Base-by-base conservation (phyloP, 257 asterid genomes). In the Lycium ferocissimum region DNA sequence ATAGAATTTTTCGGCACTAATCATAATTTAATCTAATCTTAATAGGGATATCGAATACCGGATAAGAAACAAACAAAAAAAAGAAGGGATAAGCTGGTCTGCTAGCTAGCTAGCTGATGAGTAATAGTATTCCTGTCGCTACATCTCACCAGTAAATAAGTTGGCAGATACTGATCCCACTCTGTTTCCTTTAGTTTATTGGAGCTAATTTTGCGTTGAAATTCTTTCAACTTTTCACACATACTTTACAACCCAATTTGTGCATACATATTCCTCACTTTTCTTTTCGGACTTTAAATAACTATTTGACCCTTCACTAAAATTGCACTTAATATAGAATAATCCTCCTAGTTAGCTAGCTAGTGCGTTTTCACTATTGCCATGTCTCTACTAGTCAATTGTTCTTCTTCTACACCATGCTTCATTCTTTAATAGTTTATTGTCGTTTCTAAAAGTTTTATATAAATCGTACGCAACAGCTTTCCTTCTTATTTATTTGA, bases 271-370 rank as follows among this genome's bases (percentile, higher is more conserved):
- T 81, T 81, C 84, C 59, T 81, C 40, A 17, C 84, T 38, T 80
- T 80, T 80, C 43, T 45, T 81, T 61, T 58, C 56, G 0, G 13
- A 38, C 84, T 61, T 80, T 58, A 80, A 11, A 82, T 20, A 85
- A 87, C 37, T 86, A 85, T 83, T 90, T 88, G 90, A 90, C 89
- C 78, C 38, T 51, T 43, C 76, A 59, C 76, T 81, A 62, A 81
- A 15, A 3, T 22, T 51, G 13, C 59, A 81, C 59, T 43, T 13
- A 57, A 4, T 38, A 43, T 76, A 47, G 62, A 26, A 75, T 75
- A 26, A 49, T 49, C 45, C 18, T 75, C 45, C 45, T 7, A 51
- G 57, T 3, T 20, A 47, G 17, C 56, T 71, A 71, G n/a, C 37
- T 47, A 73, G 43, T 76, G 82, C 26, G 13, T 76, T 76, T 76